Evolutionary conservation across 148 eudicot genomes (phyloP).

Genomic region (Arbutus unedo): DNA sequence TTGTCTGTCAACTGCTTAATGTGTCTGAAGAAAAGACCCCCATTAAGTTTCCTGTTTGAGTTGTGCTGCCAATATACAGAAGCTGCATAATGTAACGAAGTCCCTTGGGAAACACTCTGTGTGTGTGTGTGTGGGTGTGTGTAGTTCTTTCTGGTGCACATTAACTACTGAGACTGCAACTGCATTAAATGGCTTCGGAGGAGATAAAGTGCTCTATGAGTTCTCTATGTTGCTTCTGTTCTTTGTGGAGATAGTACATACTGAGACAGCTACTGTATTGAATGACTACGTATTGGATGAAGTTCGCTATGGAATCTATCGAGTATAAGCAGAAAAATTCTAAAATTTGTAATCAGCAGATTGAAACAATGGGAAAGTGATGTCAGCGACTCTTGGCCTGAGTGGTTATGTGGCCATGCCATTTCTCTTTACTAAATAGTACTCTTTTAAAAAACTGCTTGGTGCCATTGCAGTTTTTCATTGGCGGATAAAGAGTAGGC

Average conservation of each 20-base stretch:
- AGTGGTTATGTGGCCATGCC: neutral
- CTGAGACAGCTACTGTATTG: neutral
- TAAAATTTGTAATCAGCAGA: neutral
- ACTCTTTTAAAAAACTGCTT: neutral
- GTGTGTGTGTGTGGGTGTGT: neutral
- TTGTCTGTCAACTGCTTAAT: neutral
- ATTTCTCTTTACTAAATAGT: neutral
- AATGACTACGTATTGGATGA: neutral
- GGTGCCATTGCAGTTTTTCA: neutral
- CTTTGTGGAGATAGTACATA: neutral
- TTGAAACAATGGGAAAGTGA: neutral
- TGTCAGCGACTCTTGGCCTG: neutral
- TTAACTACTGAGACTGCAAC: neutral
- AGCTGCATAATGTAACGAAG: neutral
- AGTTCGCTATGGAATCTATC: neutral
- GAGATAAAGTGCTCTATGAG: neutral
- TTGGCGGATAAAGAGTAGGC: neutral
- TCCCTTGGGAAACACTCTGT: neutral
- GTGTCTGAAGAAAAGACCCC: neutral
- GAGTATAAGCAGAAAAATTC: neutral
- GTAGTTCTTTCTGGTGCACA: neutral
- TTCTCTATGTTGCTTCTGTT: neutral
- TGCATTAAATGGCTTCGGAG: neutral
- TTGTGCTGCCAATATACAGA: neutral
- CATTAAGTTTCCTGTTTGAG: neutral